These are phyloP conservation scores for Acanthamoeba healyi DNA, from an alignment of 208 protist genomes.

Conservation along the genomic window DNA sequence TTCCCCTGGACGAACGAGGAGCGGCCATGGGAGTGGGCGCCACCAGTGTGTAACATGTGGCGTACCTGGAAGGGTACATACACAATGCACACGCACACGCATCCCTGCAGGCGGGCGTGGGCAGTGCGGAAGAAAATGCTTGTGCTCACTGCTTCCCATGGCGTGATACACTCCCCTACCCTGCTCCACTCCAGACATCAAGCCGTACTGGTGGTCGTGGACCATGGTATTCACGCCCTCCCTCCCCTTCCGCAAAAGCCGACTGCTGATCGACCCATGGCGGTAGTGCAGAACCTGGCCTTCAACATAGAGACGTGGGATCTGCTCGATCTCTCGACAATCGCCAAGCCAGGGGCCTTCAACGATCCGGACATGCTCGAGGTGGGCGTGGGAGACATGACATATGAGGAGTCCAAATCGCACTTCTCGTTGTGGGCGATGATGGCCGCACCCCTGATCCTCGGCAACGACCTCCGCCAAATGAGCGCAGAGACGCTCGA, in stretches of 20 bases:
- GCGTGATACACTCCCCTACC: too few species aligned
- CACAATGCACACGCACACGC: too few species aligned
- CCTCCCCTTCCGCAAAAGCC: constrained; percentile 59
- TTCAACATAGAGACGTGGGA: constrained; percentile 42
- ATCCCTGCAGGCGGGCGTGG: too few species aligned
- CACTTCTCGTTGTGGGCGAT: constrained; percentile 76
- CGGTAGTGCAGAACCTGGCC: constrained; percentile 1
- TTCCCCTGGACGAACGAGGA: constrained; percentile 78
- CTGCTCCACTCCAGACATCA: not conserved
- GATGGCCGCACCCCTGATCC: constrained; percentile 49
- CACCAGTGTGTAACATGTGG: not conserved
- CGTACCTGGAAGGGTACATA: constrained; percentile 1
- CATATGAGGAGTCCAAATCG: not conserved
- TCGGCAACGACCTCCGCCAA: constrained; percentile 58
- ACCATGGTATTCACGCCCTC: constrained; percentile 36
- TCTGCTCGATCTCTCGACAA: constrained; percentile 3
- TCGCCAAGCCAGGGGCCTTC: constrained; percentile 54
- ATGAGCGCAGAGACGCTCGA: constrained; percentile 48
- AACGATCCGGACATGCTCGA: constrained; percentile 81
- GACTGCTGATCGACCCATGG: constrained; percentile 30
- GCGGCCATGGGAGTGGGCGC: constrained; percentile 41
- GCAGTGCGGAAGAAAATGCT: too few species aligned
- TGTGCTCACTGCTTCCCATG: too few species aligned
- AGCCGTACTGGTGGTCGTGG: constrained; percentile 79
- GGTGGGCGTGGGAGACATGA: constrained; percentile 24